A percentile compares a stretch with the other conserved stretches of the same genome.
Conservation (phyloP, 176 grass and related monocot genomes). For the Saccharum spontaneum region DNA sequence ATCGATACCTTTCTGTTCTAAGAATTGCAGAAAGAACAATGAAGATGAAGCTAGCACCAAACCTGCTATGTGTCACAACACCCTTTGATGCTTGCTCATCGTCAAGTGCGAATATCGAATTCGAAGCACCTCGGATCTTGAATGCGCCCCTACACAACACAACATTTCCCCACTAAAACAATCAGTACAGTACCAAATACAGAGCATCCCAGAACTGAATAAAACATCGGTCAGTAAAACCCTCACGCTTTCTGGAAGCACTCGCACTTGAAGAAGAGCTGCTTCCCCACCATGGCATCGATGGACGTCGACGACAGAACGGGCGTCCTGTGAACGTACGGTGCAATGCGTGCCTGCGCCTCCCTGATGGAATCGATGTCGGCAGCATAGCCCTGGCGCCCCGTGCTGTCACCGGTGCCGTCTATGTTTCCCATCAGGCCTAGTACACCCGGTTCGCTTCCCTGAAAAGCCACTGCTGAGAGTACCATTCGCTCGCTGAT, state of each 20-base stretch:
- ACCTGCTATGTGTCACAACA: slow-evolving; percentile 97
- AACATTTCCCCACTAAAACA: neutral
- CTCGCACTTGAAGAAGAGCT: slow-evolving; percentile 92
- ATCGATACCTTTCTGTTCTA: neutral
- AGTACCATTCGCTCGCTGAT: too few species aligned
- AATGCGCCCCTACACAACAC: slow-evolving; percentile 66
- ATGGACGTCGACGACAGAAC: slow-evolving; percentile 64
- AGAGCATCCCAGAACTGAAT: slow-evolving; percentile 18
- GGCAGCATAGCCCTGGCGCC: slow-evolving; percentile 50
- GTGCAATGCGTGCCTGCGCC: slow-evolving; percentile 65
- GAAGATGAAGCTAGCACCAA: slow-evolving; percentile 16
- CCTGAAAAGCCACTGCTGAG: too few species aligned
- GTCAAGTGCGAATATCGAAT: slow-evolving; percentile 86
- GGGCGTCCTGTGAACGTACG: slow-evolving; percentile 75
- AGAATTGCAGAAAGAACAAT: neutral
- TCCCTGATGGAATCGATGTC: slow-evolving; percentile 77
- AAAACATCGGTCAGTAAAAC: neutral
- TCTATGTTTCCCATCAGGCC: slow-evolving; percentile 54
- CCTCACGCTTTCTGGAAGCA: slow-evolving; percentile 96
- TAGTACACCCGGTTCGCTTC: neutral
- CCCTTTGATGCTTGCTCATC: slow-evolving; percentile 70
- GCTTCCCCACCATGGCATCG: slow-evolving; percentile 55
- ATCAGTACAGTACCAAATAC: neutral
- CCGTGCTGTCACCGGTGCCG: neutral
- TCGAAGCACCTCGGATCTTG: slow-evolving; percentile 92